Evolutionary conservation across 2,329 filamentous ascomycete species (phyloP).

Genomic region (Herpotrichia juniperi): DNA sequence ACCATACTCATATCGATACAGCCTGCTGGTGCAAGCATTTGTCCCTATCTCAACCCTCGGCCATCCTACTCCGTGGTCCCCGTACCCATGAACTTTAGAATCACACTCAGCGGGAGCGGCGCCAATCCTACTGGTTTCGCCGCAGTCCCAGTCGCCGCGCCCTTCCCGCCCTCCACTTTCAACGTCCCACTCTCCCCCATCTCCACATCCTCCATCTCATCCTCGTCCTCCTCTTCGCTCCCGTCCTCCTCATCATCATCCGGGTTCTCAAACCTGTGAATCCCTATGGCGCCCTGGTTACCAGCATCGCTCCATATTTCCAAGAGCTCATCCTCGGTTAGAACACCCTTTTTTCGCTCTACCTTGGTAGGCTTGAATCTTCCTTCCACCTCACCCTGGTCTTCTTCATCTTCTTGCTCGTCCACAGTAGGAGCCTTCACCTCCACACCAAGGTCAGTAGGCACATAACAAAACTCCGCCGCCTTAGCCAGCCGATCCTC

Average conservation of each 20-base stretch:
- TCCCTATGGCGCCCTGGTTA: slow-evolving; percentile 20
- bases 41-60: too few species aligned
- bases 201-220: slow-evolving; percentile 6
- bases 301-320: slow-evolving; percentile 27
- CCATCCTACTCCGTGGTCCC: not conserved
- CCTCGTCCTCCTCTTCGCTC: not conserved
- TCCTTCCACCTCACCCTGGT: slow-evolving; percentile 13
- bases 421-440: slow-evolving; percentile 11
- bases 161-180: not conserved
- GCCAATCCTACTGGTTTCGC: not conserved
- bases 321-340: slow-evolving; percentile 26
- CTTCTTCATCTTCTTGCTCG: slow-evolving; percentile 10
- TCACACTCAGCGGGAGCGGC: slow-evolving; percentile 5
- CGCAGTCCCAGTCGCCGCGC: not conserved
- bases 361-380: slow-evolving; percentile 16
- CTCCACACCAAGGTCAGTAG: slow-evolving; percentile 35
- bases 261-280: slow-evolving; percentile 4
- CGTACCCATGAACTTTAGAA: slow-evolving; percentile 15
- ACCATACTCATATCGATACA: not conserved
- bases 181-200: not conserved
- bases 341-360: slow-evolving; percentile 20
- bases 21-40: too few species aligned
- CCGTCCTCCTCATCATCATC: slow-evolving; percentile 13
- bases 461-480: slow-evolving; percentile 35
- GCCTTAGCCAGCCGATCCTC: slow-evolving; percentile 34